Evolutionary conservation across 2,329 filamentous ascomycete genomes (phyloP).

Genomic region (Phaeosphaeria sp.): DNA sequence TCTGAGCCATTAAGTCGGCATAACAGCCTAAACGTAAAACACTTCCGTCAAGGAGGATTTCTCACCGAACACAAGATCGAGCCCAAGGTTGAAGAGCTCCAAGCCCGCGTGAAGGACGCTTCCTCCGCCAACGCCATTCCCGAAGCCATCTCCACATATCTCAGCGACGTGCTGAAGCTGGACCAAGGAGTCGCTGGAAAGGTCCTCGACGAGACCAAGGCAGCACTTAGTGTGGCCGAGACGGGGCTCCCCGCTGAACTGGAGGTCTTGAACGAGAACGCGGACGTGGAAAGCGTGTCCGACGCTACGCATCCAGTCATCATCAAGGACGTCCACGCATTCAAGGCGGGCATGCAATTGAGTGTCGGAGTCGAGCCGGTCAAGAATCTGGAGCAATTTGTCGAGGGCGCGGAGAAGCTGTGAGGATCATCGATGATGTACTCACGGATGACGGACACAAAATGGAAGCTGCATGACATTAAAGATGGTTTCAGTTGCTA

Average conservation of each 20-base stretch:
- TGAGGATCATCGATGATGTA: slow-evolving; percentile 1
- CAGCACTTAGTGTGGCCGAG: slow-evolving; percentile 52
- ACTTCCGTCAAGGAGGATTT: too few species aligned
- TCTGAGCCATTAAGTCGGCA: too few species aligned
- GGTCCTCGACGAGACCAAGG: slow-evolving; percentile 58
- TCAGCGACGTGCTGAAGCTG: slow-evolving; percentile 53
- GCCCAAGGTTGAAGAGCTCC: slow-evolving; percentile 51
- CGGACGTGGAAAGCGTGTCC: slow-evolving; percentile 29
- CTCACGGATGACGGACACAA: too few species aligned
- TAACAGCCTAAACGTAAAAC: too few species aligned
- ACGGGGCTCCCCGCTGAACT: slow-evolving; percentile 49
- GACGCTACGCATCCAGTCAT: slow-evolving; percentile 56
- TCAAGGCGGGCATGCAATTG: slow-evolving; percentile 77
- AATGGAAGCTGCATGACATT: too few species aligned
- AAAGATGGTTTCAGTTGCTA: too few species aligned
- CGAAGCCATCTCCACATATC: slow-evolving; percentile 59
- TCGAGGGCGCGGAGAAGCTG: slow-evolving; percentile 63
- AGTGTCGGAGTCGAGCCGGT: slow-evolving; percentile 76
- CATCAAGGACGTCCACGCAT: slow-evolving; percentile 80
- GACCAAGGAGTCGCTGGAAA: slow-evolving; percentile 57
- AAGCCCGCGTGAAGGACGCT: slow-evolving; percentile 53
- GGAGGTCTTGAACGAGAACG: slow-evolving; percentile 40
- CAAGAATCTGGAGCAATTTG: slow-evolving; percentile 80
- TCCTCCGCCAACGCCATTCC: slow-evolving; percentile 58
- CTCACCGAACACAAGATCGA: slow-evolving; percentile 57